Evolutionary conservation across 495 filamentous ascomycete species (phyloP).

Genomic region (Penicillium simplicissimum): DNA sequence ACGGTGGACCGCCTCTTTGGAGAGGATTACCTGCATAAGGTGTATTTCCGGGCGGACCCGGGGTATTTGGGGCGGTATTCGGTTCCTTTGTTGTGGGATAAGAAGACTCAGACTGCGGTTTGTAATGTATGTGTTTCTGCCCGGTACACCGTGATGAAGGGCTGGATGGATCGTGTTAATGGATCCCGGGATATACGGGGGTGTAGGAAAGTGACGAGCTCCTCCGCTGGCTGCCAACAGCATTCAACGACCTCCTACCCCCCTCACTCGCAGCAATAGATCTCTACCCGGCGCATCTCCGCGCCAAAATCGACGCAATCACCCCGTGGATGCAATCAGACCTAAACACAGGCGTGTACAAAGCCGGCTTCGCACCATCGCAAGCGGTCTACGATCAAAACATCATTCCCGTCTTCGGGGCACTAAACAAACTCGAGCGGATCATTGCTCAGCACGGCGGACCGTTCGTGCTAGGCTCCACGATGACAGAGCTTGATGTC

Average conservation of each 20-base stretch:
- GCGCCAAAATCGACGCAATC: constrained; percentile 44
- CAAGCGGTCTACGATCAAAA: constrained; percentile 51
- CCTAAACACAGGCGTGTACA: constrained; percentile 56
- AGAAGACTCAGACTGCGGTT: constrained; percentile 47
- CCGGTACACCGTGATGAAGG: neutral
- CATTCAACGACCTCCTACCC: constrained; percentile 47
- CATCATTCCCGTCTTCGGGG: constrained; percentile 47
- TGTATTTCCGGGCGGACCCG: constrained; percentile 54
- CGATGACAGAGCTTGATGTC: constrained; percentile 54
- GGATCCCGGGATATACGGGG: too few relatives aligned
- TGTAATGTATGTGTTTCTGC: constrained; percentile 42
- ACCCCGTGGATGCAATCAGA: constrained; percentile 46
- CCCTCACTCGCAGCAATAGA: constrained; percentile 30
- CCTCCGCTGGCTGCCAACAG: constrained; percentile 49
- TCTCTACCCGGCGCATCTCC: constrained; percentile 48
- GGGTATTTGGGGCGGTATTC: constrained; percentile 55
- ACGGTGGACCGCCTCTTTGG: constrained; percentile 54
- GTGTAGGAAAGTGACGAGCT: constrained; percentile 51
- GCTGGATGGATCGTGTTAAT: neutral
- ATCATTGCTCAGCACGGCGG: constrained; percentile 43
- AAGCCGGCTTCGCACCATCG: constrained; percentile 51
- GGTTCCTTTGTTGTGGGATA: constrained; percentile 61
- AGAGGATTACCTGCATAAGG: constrained; percentile 48
- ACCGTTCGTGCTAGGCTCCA: constrained; percentile 47
- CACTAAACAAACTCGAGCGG: constrained; percentile 55